Base-by-base conservation (phyloP, 2,329 filamentous ascomycete genomes). In the Periconia digitata region DNA sequence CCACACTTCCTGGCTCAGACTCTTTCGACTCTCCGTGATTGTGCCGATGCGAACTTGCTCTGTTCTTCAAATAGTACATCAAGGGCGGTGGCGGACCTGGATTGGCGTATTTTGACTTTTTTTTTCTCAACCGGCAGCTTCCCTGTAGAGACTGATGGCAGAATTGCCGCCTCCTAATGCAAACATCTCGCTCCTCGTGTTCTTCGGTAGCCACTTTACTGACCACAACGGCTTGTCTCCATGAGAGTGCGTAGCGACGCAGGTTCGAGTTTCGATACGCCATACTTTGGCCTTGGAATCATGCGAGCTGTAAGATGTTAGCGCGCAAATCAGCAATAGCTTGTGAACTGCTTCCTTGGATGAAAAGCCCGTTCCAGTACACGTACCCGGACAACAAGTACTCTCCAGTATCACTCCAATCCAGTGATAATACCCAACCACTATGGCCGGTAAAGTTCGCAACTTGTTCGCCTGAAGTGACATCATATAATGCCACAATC, bases 211-310 rank as follows among this genome's bases (percentile, higher is more conserved):
- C 71, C 71, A 74, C 49, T 63, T 70, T 10, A 63, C 71, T 8
- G 63, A 56, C 71, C 71, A 74, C 8, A 74, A 49, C 1, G 67
- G 63, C 53, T 70, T 71, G 34, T 73, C 92, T 6, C 89, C 91
- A 75, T 97, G 92, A 49, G 87, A 92, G 68, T 96, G 90, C 8
- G 94, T 99, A 12, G 92, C 91, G 38, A 99, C 94, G 67, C 94
- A 97, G 4, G 80, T 79, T 47, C 85, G 82, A 27, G 85, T 83
- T 62, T 96, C 91, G 50, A 96, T 83, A 23, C 90, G 92, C 94
- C 94, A 99, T 23, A 97, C 89, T 73, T 96, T 96, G 51, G 89
- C 90, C 72, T 95, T 96, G 32, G 94, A 92, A 66, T 97, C 92
- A 70, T 95, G 90, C 1, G 88, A 85, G 40, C 81, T 83, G 48